phyloP scores from a whole-genome alignment of 129 eudicot genomes.

The Arctium minus region DNA sequence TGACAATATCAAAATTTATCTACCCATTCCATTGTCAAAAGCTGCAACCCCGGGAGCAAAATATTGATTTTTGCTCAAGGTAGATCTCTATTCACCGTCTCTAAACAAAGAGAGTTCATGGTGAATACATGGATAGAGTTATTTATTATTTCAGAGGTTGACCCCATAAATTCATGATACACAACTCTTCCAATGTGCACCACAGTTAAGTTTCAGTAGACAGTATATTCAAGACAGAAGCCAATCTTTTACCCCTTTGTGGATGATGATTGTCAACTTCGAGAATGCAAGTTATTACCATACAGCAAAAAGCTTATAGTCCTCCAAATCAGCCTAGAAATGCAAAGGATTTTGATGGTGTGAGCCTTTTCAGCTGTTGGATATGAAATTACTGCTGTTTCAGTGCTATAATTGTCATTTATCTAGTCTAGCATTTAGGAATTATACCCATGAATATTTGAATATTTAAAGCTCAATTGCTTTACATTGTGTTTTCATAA shows the following conservation, averaged over 20 bases:
- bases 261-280: neutral
- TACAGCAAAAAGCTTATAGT: neutral
- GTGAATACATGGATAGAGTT: too few species aligned
- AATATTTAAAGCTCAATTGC: constrained; percentile 20
- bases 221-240: neutral
- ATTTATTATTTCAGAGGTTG: too few species aligned
- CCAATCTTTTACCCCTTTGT: neutral
- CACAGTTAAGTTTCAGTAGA: neutral
- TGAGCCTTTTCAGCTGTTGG: neutral
- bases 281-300: neutral
- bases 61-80: neutral
- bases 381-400: constrained; percentile 1
- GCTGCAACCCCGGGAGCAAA: neutral
- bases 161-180: too few species aligned
- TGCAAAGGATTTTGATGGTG: neutral
- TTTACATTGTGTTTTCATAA: constrained; percentile 8
- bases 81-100: too few species aligned
- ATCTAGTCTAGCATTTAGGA: neutral
- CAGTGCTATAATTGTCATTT: neutral
- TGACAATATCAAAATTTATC: neutral
- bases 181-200: too few species aligned
- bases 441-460: constrained; percentile 6
- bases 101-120: too few species aligned
- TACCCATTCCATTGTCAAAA: neutral
- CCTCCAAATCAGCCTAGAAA: neutral